Conservation (phyloP, 352 stramenopile genomes). For the Globisporangium perplexum region DNA sequence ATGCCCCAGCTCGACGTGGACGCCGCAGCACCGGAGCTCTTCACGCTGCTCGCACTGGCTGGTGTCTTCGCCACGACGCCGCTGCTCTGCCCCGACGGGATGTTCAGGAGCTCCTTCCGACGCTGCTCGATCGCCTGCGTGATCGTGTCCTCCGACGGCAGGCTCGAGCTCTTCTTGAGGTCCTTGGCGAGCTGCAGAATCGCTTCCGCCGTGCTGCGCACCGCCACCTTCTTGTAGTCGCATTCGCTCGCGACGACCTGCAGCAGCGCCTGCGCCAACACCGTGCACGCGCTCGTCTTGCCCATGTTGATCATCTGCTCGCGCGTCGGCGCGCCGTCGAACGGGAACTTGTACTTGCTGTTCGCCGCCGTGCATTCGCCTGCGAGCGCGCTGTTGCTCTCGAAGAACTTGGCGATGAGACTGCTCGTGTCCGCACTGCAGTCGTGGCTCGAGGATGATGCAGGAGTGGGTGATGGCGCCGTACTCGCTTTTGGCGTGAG, state of each 20-base stretch:
- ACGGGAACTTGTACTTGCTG: constrained; percentile 19
- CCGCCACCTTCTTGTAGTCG: constrained; percentile 10
- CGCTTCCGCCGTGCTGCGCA: constrained; percentile 14
- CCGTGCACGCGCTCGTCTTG: constrained; percentile 12
- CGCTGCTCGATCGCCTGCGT: constrained; percentile 8
- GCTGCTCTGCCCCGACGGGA: neutral
- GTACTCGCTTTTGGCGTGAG: neutral
- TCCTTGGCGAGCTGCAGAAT: constrained; percentile 12
- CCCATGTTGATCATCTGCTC: constrained; percentile 15
- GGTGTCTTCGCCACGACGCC: neutral
- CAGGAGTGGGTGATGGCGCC: neutral
- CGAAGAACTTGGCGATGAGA: constrained; percentile 13
- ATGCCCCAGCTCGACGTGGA: neutral
- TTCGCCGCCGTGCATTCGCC: constrained; percentile 13
- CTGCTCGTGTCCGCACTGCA: constrained; percentile 8
- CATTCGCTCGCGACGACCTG: constrained; percentile 16
- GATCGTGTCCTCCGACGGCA: constrained; percentile 9
- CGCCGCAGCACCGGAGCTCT: neutral
- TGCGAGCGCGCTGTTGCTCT: constrained; percentile 17
- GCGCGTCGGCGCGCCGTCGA: constrained; percentile 13
- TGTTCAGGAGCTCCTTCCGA: constrained; percentile 7
- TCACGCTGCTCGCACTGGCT: neutral
- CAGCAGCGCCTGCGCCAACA: constrained; percentile 11
- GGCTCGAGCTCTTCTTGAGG: constrained; percentile 2
- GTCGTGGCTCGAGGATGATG: neutral